Conservation (phyloP, 73 alveolate species). For the Blepharisma stoltei region DNA sequence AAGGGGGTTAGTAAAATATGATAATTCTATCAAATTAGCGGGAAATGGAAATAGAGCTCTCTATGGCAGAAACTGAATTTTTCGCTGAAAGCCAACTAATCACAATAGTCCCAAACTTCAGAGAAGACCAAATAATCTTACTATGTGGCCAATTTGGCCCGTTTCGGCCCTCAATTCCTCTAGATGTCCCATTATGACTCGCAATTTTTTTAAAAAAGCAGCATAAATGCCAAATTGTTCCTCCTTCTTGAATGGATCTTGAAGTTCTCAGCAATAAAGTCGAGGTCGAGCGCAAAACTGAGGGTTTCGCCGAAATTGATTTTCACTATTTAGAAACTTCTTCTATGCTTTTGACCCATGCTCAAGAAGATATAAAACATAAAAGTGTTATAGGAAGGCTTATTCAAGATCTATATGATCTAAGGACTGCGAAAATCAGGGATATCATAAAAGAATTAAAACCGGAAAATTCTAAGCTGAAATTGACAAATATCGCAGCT, state of each 20-base stretch:
- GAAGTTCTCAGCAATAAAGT: conserved; percentile 63
- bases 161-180: conserved; percentile 48
- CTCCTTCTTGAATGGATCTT: conserved; percentile 72
- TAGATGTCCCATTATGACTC: conserved; percentile 75
- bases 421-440: conserved; percentile 23
- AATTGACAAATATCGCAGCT: conserved; percentile 5
- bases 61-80: conserved; percentile 46
- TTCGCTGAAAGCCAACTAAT: conserved; percentile 47
- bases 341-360: conserved; percentile 38
- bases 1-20: too few relatives aligned
- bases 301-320: conserved; percentile 52
- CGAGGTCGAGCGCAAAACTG: conserved; percentile 48
- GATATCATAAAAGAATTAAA: background rate
- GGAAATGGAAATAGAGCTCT: conserved; percentile 31
- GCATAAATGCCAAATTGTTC: conserved; percentile 63
- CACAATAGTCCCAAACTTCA: conserved; percentile 53
- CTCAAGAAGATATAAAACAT: conserved; percentile 40
- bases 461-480: background rate
- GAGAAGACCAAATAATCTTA: conserved; percentile 23
- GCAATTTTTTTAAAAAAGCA: conserved; percentile 63
- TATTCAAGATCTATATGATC: conserved; percentile 6
- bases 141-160: conserved; percentile 60
- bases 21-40: background rate
- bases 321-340: conserved; percentile 51
- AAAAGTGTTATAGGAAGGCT: conserved; percentile 46